Base-by-base conservation (phyloP, 805 yeast genomes). In the Sugiyamaella valdiviana region DNA sequence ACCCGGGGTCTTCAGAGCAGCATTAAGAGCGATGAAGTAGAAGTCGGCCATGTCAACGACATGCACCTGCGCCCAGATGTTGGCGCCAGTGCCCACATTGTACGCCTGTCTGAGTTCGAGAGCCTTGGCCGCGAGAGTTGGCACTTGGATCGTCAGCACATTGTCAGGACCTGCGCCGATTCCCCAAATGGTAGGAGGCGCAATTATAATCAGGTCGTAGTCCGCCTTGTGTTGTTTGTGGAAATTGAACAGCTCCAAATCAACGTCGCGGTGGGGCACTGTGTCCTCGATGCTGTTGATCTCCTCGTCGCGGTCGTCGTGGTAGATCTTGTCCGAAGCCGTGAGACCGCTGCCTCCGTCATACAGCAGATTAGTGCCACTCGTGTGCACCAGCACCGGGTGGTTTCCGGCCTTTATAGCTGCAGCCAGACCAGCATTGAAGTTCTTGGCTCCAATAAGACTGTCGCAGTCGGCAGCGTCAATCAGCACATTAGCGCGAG, bases 161-260 rank as follows among this genome's bases (percentile, higher is more conserved):
- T 42, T 22, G 23, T 39, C 55, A 6, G 57, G 55, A 35, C 57
- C 57, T 16, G 46, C 43, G n/a, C 57, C 57, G 9, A 49, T 6
- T n/a, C 57, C 57, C 57, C 57, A 53, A 39, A 53, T 53, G 10
- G 55, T 51, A n/a, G 57, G 55, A 14, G 57, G 57, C 14, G 53
- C 51, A 35, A 53, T 39, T n/a, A 53, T 45, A n/a, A 37, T 40
- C 6, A 49, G 26, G 10, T 51, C 51, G 5, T 42, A 36, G n/a
- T 53, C 26, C 19, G 10, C 42, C 35, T 36, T 21, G 21, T 47
- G 38, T 15, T 49, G 40, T 37, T 39, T 38, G 24, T 38, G 41
- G 50, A 38, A 51, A 17, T 43, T 26, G n/a, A 39, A 29, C 45
- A 49, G 24, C 9, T 26, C 21, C 12, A 44, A 12, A 39, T 53